Conservation (phyloP, 805 yeast genomes). For the Citeromyces matritensis region DNA sequence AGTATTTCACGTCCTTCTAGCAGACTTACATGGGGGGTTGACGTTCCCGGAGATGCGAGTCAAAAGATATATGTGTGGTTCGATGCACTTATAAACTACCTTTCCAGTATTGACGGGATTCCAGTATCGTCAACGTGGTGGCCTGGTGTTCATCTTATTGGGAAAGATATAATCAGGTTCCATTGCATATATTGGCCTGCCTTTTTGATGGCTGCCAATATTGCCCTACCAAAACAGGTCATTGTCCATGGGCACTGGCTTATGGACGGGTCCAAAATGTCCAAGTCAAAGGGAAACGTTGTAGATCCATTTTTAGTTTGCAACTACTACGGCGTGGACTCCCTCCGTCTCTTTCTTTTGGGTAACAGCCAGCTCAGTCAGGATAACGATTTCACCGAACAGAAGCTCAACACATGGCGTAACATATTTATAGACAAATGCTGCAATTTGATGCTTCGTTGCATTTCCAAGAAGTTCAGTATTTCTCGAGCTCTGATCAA, state of each 20-base stretch:
- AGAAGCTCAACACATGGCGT: slow-evolving; percentile 32
- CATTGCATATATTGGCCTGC: slow-evolving; percentile 95
- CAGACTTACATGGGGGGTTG: slow-evolving; percentile 79
- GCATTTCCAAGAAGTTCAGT: slow-evolving; percentile 57
- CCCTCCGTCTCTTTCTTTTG: slow-evolving; percentile 60
- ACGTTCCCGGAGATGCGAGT: slow-evolving; percentile 64
- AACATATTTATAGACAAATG: slow-evolving; percentile 66
- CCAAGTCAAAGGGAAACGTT: slow-evolving; percentile 84
- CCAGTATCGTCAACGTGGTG: slow-evolving; percentile 23
- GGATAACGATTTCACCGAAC: slow-evolving; percentile 71
- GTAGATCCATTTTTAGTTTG: slow-evolving; percentile 73
- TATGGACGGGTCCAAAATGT: slow-evolving; percentile 82
- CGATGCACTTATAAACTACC: slow-evolving; percentile 80
- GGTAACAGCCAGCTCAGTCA: slow-evolving; percentile 60
- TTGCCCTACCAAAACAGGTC: slow-evolving; percentile 56
- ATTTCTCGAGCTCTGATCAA: slow-evolving; percentile 26
- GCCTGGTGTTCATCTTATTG: slow-evolving; percentile 76
- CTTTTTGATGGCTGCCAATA: slow-evolving; percentile 68
- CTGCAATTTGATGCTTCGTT: slow-evolving; percentile 65
- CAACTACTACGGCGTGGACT: slow-evolving; percentile 52
- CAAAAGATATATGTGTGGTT: slow-evolving; percentile 94
- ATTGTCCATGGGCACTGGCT: slow-evolving; percentile 94
- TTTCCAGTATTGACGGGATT: slow-evolving; percentile 52
- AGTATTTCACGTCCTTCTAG: slow-evolving; percentile 78
- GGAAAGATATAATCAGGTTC: slow-evolving; percentile 82